These are phyloP conservation scores for Magnaporthales sp. DNA, from an alignment of 2,329 filamentous ascomycete species.

Conservation along the genomic window DNA sequence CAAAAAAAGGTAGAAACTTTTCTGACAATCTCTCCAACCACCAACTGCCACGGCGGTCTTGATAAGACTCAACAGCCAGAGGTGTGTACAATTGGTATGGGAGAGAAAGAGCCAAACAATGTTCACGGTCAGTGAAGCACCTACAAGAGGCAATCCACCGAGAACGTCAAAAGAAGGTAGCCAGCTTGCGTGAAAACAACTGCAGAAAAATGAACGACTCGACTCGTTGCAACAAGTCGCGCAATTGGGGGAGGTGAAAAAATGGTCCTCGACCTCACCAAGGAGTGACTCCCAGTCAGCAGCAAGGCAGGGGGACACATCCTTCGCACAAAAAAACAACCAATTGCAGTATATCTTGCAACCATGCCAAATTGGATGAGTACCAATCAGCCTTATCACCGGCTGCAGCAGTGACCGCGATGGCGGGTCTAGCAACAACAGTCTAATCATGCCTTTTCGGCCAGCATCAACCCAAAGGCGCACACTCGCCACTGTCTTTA, in stretches of 20 bases:
- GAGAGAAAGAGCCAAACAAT: background rate
- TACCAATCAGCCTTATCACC: no score
- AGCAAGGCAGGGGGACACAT: background rate
- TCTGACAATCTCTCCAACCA: background rate
- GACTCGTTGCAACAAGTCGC: background rate
- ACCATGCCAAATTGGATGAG: background rate
- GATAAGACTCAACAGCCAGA: background rate
- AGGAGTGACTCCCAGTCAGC: background rate
- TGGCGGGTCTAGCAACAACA: background rate
- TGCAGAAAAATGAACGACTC: background rate
- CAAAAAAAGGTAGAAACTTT: background rate
- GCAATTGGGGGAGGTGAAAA: background rate
- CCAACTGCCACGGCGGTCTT: background rate
- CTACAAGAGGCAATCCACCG: background rate
- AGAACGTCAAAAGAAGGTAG: background rate
- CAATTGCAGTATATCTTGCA: background rate
- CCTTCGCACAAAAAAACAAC: background rate
- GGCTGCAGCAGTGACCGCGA: background rate
- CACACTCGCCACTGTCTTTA: background rate
- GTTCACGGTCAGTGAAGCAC: background rate
- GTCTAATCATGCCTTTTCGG: background rate
- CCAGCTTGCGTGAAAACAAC: background rate
- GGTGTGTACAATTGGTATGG: background rate
- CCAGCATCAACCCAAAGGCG: background rate
- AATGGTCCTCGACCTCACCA: background rate